Evolutionary conservation across 1,284 basidiomycete species (phyloP), one percentile per base, ranked within the genome.

Genomic region (Cryptococcus sp.): DNA sequence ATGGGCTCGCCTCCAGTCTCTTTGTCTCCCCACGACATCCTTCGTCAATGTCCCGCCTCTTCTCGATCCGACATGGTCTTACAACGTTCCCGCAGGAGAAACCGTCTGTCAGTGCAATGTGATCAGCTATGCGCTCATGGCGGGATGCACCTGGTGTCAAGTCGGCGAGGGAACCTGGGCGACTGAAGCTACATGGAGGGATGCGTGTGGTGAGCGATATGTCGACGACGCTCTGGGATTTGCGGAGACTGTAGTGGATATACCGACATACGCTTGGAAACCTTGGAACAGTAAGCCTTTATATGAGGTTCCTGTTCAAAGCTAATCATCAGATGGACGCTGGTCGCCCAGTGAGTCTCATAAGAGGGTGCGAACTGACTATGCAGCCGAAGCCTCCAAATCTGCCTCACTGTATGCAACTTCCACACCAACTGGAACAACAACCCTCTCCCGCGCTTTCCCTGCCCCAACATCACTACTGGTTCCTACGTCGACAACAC

Each of bases 11-110:
- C 10, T 53, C 12, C 51, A 49, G 32, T 53, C 51, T 14, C 51
- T 53, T n/a, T 53, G 51, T 34, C 37, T 49, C 14, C 18, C 26
- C 9, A 19, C 48, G 5, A 34, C 24, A 16, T n/a, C 14, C 3
- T 50, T 26, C 23, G 24, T 53, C 34, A 53, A 53, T 25, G 51
- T 53, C n/a, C 51, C 51, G n/a, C 48, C 51, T 18, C 31, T 53
- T 4, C 47, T 50, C 38, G 48, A 53, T 34, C 16, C 43, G 5
- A 10, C 47, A 14, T 53, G 43, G 43, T 23, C 35, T 4, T 53
- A 53, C 36, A 43, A 41, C 16, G 22, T 35, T 5, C 51, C 51
- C 11, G 18, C 26, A 5, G 22, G 21, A 9, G 18, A 21, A 6
- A 42, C 42, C 6, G 28, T 23, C 10, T 53, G 51, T 33, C 34